Conservation (phyloP, 352 stramenopile genomes). For the Peronospora destructor region DNA sequence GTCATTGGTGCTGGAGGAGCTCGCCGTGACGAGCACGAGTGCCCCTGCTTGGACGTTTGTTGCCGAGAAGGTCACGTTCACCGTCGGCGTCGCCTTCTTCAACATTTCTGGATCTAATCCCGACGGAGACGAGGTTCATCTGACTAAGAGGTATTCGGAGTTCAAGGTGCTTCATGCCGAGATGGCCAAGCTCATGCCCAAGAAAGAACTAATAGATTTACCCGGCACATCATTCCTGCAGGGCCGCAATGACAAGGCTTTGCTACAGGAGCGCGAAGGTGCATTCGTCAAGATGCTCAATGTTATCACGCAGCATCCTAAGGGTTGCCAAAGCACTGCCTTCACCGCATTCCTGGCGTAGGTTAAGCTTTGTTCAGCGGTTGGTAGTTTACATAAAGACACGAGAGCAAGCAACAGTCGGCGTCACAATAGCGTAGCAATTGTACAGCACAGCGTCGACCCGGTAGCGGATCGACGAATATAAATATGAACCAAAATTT, state of each 20-base stretch:
- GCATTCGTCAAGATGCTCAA: conserved; percentile 65
- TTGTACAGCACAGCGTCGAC: neutral
- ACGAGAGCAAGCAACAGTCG: neutral
- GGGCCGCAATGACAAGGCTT: conserved; percentile 40
- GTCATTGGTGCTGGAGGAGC: conserved; percentile 11
- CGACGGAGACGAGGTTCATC: conserved; percentile 31
- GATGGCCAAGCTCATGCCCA: conserved; percentile 48
- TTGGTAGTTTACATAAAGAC: conserved; percentile 17
- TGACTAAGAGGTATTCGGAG: conserved; percentile 71
- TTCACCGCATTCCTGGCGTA: conserved; percentile 49
- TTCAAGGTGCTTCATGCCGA: conserved; percentile 62
- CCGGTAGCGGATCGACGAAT: conserved; percentile 1
- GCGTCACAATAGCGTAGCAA: conserved; percentile 1
- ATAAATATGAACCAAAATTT: conserved; percentile 22
- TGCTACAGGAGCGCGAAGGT: conserved; percentile 48
- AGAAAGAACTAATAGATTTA: conserved; percentile 45
- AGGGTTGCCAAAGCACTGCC: conserved; percentile 31
- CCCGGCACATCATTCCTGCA: conserved; percentile 45
- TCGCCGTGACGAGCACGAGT: conserved; percentile 5
- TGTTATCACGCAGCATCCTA: conserved; percentile 44
- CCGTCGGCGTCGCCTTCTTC: conserved; percentile 39
- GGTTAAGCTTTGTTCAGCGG: conserved; percentile 4
- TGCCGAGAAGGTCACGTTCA: conserved; percentile 37
- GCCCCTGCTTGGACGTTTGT: conserved; percentile 24
- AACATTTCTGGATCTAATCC: conserved; percentile 36